These are phyloP conservation scores for Sedum album DNA, from an alignment of 164 flowering plant species.

Conservation along the genomic window DNA sequence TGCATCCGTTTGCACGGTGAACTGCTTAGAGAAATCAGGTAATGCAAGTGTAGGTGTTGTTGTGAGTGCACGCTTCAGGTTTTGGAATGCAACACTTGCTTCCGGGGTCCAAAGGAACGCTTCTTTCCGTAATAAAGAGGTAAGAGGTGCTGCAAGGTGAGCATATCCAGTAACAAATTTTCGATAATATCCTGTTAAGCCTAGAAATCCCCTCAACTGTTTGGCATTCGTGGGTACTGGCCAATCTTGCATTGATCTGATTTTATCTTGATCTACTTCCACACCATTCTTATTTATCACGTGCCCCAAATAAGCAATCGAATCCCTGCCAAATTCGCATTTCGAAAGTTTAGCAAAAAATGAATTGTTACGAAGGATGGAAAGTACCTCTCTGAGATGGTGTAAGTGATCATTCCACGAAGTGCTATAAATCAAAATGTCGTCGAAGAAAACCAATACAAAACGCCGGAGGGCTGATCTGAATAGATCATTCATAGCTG, in stretches of 20 bases:
- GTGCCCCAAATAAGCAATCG: background rate
- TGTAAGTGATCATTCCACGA: background rate
- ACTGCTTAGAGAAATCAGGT: background rate
- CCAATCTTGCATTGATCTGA: background rate
- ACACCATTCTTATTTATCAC: background rate
- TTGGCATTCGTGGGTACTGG: background rate
- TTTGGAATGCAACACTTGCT: background rate
- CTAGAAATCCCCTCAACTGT: background rate
- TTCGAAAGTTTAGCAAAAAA: background rate
- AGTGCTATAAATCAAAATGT: background rate
- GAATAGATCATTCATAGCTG: background rate
- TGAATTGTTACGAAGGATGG: background rate
- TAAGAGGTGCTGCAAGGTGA: background rate
- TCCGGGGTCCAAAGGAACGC: background rate
- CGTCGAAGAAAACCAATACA: background rate
- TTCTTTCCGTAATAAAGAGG: background rate
- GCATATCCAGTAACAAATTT: background rate
- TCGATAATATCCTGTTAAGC: background rate
- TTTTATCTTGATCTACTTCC: background rate
- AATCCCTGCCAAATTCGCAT: background rate
- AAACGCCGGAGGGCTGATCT: background rate
- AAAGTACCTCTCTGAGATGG: background rate
- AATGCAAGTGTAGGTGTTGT: background rate
- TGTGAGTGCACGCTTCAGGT: background rate
- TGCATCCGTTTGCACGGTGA: background rate